Evolutionary conservation across 495 filamentous ascomycete species (phyloP).

Genomic region (Entonaema liquescens): DNA sequence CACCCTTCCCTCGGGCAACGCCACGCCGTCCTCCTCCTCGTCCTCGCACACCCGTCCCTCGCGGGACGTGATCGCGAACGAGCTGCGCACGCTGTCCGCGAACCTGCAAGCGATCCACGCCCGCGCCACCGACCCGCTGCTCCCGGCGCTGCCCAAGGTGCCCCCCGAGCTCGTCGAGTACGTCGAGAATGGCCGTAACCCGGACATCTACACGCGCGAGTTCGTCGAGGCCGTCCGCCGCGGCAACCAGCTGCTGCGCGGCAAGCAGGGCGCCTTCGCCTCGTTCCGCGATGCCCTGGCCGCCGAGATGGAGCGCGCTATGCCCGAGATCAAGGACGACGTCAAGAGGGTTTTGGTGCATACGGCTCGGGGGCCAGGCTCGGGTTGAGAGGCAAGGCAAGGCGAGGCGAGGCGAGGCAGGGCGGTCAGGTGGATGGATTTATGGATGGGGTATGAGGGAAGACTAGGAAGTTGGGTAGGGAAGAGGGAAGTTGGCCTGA

Average conservation of each 20-base stretch:
- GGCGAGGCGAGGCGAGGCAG: no score
- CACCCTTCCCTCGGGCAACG: conserved; percentile 10
- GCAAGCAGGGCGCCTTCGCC: conserved; percentile 82
- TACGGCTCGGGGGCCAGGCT: conserved; percentile 42
- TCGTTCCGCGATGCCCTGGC: conserved; percentile 83
- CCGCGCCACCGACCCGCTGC: conserved; percentile 54
- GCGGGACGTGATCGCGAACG: conserved; percentile 54
- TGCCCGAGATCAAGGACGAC: conserved; percentile 80
- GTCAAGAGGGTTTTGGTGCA: conserved; percentile 67
- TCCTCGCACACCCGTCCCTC: conserved; percentile 53
- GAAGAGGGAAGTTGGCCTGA: not conserved
- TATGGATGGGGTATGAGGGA: not conserved
- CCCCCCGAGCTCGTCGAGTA: conserved; percentile 94
- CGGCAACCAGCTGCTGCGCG: conserved; percentile 84
- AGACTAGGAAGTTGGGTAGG: not conserved
- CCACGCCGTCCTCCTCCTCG: conserved; percentile 49
- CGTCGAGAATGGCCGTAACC: conserved; percentile 92
- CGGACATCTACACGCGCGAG: conserved; percentile 97
- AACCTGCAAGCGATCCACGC: conserved; percentile 57
- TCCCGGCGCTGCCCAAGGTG: conserved; percentile 59
- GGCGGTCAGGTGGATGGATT: not conserved
- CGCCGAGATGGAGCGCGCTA: conserved; percentile 75
- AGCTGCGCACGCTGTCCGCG: conserved; percentile 51
- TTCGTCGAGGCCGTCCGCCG: conserved; percentile 91
- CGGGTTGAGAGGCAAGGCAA: no score